Evolutionary conservation across 139 green algal species (phyloP).

Genomic region (Micractinium sp.): DNA sequence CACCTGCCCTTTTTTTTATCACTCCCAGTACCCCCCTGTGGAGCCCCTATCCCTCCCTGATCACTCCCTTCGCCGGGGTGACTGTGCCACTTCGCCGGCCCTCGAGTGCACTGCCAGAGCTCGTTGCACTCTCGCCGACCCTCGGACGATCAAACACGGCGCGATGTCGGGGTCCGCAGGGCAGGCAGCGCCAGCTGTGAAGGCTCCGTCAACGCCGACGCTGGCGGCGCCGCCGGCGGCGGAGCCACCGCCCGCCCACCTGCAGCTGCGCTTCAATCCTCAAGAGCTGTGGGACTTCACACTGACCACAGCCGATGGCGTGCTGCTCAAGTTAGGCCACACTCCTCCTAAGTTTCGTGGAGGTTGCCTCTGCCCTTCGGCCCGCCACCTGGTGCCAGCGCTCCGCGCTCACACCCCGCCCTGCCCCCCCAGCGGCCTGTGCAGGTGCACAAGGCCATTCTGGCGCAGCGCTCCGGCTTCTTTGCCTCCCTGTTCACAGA

Average conservation of each 20-base stretch:
- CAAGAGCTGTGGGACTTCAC: neutral
- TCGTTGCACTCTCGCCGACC: neutral
- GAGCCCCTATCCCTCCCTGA: too few relatives aligned
- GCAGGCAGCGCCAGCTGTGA: too few relatives aligned
- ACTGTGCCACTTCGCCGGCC: too few relatives aligned
- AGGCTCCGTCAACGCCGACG: neutral
- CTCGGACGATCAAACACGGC: neutral
- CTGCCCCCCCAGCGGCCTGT: neutral
- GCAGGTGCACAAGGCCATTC: neutral
- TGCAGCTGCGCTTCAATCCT: neutral
- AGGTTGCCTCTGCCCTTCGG: neutral
- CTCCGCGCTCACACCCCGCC: neutral
- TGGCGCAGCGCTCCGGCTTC: neutral
- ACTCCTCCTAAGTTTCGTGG: neutral
- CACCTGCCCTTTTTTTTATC: too few relatives aligned
- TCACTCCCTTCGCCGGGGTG: too few relatives aligned
- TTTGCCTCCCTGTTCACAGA: neutral
- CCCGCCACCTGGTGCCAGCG: neutral
- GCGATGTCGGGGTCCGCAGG: neutral
- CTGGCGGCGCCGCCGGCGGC: too few relatives aligned
- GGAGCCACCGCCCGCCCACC: neutral
- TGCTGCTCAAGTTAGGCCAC: neutral
- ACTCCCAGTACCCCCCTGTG: too few relatives aligned
- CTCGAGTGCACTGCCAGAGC: too few relatives aligned
- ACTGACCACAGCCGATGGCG: neutral